Evolutionary conservation across 768 basidiomycete species (phyloP).

Genomic region (Boletus rubroflammeus): DNA sequence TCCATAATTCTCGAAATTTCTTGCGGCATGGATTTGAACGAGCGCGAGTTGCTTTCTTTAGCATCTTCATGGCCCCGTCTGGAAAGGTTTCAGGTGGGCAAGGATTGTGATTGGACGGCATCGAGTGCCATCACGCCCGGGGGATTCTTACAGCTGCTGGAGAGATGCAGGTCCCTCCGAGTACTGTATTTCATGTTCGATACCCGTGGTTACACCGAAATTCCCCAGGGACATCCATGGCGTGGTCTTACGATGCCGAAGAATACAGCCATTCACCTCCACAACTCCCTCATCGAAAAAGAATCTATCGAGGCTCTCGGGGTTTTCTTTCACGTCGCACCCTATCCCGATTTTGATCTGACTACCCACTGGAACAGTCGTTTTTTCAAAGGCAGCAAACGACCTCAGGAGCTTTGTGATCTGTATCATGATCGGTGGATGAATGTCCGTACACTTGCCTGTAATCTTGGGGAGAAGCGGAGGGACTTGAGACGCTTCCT

Average conservation of each 20-base stretch:
- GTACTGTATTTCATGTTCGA: conserved; percentile 3
- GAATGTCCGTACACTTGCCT: background rate
- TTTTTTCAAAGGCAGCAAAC: background rate
- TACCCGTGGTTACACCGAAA: conserved; percentile 5
- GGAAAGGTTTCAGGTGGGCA: background rate
- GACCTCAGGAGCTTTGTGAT: background rate
- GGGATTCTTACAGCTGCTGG: conserved; percentile 11
- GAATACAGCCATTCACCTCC: background rate
- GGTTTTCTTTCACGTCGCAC: conserved; percentile 10
- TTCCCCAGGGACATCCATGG: conserved; percentile 11
- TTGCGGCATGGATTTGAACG: conserved; percentile 3
- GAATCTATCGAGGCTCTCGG: conserved; percentile 7
- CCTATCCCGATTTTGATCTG: conserved; percentile 2
- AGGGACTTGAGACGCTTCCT: conserved; percentile 2
- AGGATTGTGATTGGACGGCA: background rate
- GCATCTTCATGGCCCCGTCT: conserved; percentile 16
- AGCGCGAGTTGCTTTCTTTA: conserved; percentile 6
- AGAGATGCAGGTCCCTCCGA: conserved; percentile 12
- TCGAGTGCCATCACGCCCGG: conserved; percentile 7
- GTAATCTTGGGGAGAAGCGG: background rate
- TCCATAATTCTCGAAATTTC: background rate
- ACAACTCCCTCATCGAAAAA: conserved; percentile 1
- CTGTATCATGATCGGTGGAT: conserved; percentile 4
- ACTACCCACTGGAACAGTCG: background rate
- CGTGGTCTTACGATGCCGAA: conserved; percentile 1